Evolutionary conservation across 805 yeast species (phyloP), one percentile per base, ranked within the genome.

Genomic region (Ascoidea rubescens): DNA sequence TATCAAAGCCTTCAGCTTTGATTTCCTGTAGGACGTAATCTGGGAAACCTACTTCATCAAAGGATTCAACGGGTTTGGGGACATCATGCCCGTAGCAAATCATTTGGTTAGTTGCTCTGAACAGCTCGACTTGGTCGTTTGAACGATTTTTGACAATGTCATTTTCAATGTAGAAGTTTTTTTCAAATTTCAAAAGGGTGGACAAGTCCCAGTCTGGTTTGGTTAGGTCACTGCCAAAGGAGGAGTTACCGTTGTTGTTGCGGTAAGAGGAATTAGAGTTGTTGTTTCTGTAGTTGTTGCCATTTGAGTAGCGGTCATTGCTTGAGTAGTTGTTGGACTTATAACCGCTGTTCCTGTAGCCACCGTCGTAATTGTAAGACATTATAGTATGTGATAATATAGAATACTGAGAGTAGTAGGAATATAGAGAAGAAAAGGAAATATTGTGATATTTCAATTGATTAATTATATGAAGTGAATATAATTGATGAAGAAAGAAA

Each of bases 31-130:
- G 76, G 48, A 91, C 97, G 67, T 91, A 90, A 61, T 81, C 86
- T 59, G 99, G 99, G 79, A 93, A 91, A 49, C 97, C 97, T 65
- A 96, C 96, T 75, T 93, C 98, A 59, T 93, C 96, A 62, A 93
- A 93, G 50, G 78, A 62, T 60, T 91, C 82, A 64, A 93, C 85
- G 62, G 99, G 99, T 72, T 89, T 85, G 61, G 98, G 98, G 61
- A 93, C 87, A 59, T 89, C 85, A 49, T 72, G 66, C 62, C 99
- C 99, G 55, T 71, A 67, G 56, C 86, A 77, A 55, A 84, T 82
- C 98, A 93, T 93, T 64, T 88, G 91, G 67, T 83, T 75, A 62
- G 81, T 81, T 55, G 76, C 75, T 75, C 99, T 84, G 75, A 90
- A 93, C 48, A 71, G 75, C 31, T 64, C 68, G 59, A 93, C 77